These are phyloP conservation scores for Acacia pycnantha DNA, from an alignment of 331 rosid genomes.

Conservation along the genomic window DNA sequence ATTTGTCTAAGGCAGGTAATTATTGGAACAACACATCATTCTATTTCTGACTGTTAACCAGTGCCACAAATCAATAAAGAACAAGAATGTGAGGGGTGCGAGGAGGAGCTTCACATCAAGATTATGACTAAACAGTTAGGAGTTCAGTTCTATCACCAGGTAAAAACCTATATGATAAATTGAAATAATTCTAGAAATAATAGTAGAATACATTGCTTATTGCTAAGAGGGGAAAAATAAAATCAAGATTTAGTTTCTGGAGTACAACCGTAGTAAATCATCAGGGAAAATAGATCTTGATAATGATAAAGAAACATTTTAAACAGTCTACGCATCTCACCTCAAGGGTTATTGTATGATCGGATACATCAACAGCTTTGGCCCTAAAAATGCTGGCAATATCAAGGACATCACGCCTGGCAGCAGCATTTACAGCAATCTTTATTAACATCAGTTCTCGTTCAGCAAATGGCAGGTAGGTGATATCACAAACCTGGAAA, in stretches of 20 bases:
- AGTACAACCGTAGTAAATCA: neutral
- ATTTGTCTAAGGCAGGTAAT: neutral
- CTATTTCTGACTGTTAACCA: neutral
- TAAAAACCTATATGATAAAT: neutral
- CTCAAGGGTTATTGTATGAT: conserved; percentile 82
- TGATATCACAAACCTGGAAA: conserved; percentile 82
- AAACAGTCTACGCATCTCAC: conserved; percentile 29
- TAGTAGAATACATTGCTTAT: neutral
- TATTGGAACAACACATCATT: neutral
- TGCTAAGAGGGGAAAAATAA: neutral
- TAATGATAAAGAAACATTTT: conserved; percentile 10
- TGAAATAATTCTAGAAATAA: neutral
- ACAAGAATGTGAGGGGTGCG: neutral
- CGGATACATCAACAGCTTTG: conserved; percentile 93
- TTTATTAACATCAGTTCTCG: conserved; percentile 94
- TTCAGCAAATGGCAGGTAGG: conserved; percentile 86
- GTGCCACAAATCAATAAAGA: neutral
- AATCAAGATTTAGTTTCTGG: neutral
- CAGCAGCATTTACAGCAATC: conserved; percentile 87
- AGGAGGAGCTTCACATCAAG: conserved; percentile 14
- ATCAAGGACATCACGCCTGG: conserved; percentile 95
- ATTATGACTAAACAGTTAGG: conserved; percentile 11
- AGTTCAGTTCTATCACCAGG: neutral
- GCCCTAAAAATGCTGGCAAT: conserved; percentile 96
- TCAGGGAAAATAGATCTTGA: conserved; percentile 1